Conservation (phyloP, 768 basidiomycete species). For the Imleria badia region DNA sequence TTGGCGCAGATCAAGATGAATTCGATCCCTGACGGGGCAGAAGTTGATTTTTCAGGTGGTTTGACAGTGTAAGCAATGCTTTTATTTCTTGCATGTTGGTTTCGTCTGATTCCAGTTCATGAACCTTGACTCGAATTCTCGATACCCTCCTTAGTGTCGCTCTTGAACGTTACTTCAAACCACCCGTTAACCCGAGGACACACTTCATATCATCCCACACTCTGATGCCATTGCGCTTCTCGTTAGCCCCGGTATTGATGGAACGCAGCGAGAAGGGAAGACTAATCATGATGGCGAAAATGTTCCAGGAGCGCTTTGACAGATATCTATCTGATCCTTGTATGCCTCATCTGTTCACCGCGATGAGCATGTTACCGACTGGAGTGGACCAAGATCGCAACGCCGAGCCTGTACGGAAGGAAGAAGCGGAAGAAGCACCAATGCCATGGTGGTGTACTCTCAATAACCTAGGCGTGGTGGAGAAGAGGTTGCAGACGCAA, state of each 20-base stretch:
- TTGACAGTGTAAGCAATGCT: constrained; percentile 7
- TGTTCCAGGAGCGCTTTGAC: constrained; percentile 12
- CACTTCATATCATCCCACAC: constrained; percentile 18
- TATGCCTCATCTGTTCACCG: constrained; percentile 10
- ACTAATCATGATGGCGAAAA: constrained; percentile 9
- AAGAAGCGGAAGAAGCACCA: not conserved
- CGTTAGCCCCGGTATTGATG: constrained; percentile 11
- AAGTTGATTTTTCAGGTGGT: constrained; percentile 14
- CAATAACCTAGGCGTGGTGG: constrained; percentile 15
- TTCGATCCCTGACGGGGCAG: constrained; percentile 8
- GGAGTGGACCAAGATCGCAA: not conserved
- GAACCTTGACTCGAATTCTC: too few species aligned
- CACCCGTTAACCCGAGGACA: constrained; percentile 16
- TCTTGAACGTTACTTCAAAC: constrained; percentile 22
- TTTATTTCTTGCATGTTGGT: not conserved
- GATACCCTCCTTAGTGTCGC: constrained; percentile 1
- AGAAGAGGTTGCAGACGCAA: constrained; percentile 6
- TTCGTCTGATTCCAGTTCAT: not conserved
- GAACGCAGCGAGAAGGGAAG: constrained; percentile 9
- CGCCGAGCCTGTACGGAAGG: not conserved
- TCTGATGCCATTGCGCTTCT: constrained; percentile 16
- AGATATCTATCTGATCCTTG: constrained; percentile 15
- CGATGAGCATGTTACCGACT: not conserved
- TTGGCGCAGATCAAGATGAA: constrained; percentile 25
- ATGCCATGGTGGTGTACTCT: constrained; percentile 6